Percentiles rank a stretch among this genome's conserved stretches.
Conservation (phyloP, 78 protist genomes). For the Dictyostelium brefeldianum region DNA sequence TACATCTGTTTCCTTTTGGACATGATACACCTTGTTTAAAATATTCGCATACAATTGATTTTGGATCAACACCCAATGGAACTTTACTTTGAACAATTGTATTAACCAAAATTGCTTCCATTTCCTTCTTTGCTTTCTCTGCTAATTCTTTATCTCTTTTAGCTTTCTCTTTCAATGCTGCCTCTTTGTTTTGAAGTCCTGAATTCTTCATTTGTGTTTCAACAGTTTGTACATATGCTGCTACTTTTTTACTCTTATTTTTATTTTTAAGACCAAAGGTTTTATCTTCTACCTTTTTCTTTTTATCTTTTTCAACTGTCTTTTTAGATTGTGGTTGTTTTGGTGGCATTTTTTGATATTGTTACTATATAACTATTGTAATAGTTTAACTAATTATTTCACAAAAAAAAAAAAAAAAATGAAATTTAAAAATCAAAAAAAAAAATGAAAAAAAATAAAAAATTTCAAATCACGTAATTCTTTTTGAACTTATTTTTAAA, state of each 20-base stretch:
- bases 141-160: constrained; percentile 35
- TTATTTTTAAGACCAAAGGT: constrained; percentile 97
- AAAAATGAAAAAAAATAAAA: no score
- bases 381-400: no score
- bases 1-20: constrained; percentile 89
- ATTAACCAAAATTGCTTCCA: constrained; percentile 36
- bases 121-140: constrained; percentile 71
- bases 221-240: constrained; percentile 71
- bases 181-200: constrained; percentile 33
- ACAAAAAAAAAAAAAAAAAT: no score
- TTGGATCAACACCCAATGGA: constrained; percentile 91
- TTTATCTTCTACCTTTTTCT: constrained; percentile 93
- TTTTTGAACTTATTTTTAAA: no score
- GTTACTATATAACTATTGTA: no score
- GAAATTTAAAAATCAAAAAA: no score
- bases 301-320: constrained; percentile 78
- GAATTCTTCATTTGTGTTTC: constrained; percentile 34
- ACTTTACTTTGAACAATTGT: constrained; percentile 60
- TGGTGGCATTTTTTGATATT: constrained; percentile 65
- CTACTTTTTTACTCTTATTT: constrained; percentile 90
- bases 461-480: no score
- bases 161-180: constrained; percentile 10
- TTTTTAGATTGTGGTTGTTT: constrained; percentile 62
- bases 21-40: constrained; percentile 86
- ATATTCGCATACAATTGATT: constrained; percentile 89